These are phyloP conservation scores for Clarireedia hainanense DNA, from an alignment of 2,329 filamentous ascomycete genomes.

Conservation along the genomic window DNA sequence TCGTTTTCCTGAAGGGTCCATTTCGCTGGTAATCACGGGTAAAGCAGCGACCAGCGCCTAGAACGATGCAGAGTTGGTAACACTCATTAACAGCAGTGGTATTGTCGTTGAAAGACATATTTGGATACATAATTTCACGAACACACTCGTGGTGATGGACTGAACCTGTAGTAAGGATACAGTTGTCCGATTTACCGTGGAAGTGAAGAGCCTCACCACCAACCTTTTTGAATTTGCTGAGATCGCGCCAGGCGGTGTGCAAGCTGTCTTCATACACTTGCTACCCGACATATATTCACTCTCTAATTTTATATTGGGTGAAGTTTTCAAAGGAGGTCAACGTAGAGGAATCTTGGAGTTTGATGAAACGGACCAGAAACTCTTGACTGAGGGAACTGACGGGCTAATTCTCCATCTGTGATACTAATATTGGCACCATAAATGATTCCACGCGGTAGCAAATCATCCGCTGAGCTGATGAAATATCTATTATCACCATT, in stretches of 20 bases:
- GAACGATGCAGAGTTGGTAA: slow-evolving; percentile 47
- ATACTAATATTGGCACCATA: slow-evolving; percentile 40
- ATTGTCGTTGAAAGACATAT: slow-evolving; percentile 32
- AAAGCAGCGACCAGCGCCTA: slow-evolving; percentile 44
- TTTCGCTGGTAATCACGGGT: slow-evolving; percentile 36
- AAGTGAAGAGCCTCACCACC: slow-evolving; percentile 51
- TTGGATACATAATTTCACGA: slow-evolving; percentile 40
- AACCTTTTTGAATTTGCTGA: slow-evolving; percentile 39
- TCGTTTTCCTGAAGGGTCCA: slow-evolving; percentile 37
- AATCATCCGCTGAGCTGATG: slow-evolving; percentile 31
- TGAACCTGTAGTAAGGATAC: slow-evolving; percentile 44
- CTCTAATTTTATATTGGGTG: slow-evolving; percentile 46
- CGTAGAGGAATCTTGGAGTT: slow-evolving; percentile 34
- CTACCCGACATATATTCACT: slow-evolving; percentile 46
- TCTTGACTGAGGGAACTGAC: slow-evolving; percentile 30
- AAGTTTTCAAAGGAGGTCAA: slow-evolving; percentile 36
- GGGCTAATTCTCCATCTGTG: slow-evolving; percentile 41
- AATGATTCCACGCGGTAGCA: slow-evolving; percentile 34
- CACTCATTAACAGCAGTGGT: slow-evolving; percentile 40
- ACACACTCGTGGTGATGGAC: slow-evolving; percentile 49
- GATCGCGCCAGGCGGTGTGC: slow-evolving; percentile 46
- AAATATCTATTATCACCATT: slow-evolving; percentile 38
- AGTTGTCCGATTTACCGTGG: slow-evolving; percentile 48
- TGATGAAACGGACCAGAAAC: slow-evolving; percentile 35
- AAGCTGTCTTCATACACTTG: slow-evolving; percentile 41